Evolutionary conservation across 2,329 filamentous ascomycete genomes (phyloP), one percentile per base, ranked within the genome.

Genomic region (Dactylellina sp.): DNA sequence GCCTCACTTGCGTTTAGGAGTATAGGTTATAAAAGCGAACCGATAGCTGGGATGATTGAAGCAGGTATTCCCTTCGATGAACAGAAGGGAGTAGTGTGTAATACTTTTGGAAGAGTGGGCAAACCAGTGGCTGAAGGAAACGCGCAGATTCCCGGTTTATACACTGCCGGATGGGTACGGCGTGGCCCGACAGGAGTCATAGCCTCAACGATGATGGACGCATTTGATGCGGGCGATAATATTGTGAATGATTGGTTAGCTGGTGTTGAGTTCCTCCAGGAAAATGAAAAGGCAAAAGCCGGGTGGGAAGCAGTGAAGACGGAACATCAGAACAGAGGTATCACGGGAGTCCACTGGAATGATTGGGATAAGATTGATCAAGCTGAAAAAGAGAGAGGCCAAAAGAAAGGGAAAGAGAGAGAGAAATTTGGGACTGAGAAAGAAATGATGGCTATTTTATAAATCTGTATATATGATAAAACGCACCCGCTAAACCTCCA

Each of bases 121-220:
- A 77, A 9, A 72, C 75, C 77, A 2, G 70, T 80, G 80, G 63
- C 83, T 78, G 78, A 83, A 77, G 18, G 75, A 60, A 77, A 85
- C 75, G 78, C 83, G 76, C 79, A 86, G 80, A 79, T 91, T 0
- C 87, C 89, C 0, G 92, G 94, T 0, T 81, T 97, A 25, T 99
- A 99, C 82, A 96, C 93, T 76, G 91, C 94, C 14, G 95, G 95
- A 0, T 99, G 95, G 95, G 93, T 97, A 7, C 98, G 98, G 83
- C 87, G 90, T 37, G 95, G 95, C 0, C 94, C 95, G 0, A 97
- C 93, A 0, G 95, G 95, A 1, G 93, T 98, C 2, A 99, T 99
- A 80, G 94, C 94, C 0, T 93, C 90, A 28, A 99, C 95, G 0
- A 96, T 99, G 92, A 88, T 90, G 71, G 95, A 99, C 80, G 94